Percentiles rank a stretch among this genome's conserved stretches.
Evolutionary conservation across 306 rosid genomes (phyloP).

Genomic region (Crotalaria pallida): DNA sequence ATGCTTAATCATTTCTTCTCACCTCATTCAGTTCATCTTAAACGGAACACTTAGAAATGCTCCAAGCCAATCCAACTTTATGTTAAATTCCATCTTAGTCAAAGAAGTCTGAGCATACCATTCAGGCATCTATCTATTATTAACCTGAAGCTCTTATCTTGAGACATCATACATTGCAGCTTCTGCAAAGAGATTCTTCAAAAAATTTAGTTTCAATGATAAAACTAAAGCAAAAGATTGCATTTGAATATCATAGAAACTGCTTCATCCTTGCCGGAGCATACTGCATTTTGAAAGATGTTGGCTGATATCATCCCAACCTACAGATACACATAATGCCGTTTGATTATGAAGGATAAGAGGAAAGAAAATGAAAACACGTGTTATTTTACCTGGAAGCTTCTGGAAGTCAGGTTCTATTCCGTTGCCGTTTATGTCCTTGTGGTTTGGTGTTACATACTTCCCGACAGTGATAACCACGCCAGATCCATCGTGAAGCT

Average conservation of each 20-base stretch:
- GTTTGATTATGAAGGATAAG: neutral
- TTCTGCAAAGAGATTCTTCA: slow-evolving; percentile 15
- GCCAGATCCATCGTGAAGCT: slow-evolving; percentile 90
- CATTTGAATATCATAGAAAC: slow-evolving; percentile 18
- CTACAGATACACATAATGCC: slow-evolving; percentile 36
- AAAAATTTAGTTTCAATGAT: neutral
- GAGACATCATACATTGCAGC: slow-evolving; percentile 6
- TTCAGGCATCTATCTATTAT: slow-evolving; percentile 15
- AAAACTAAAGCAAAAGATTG: slow-evolving; percentile 11
- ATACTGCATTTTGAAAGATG: slow-evolving; percentile 58
- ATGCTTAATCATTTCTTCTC: slow-evolving; percentile 17
- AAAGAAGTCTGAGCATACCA: slow-evolving; percentile 1
- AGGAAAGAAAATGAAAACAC: neutral
- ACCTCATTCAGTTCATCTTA: neutral
- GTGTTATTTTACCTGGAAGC: slow-evolving; percentile 57
- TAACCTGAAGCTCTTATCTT: neutral
- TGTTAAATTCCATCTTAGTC: slow-evolving; percentile 2
- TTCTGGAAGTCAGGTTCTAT: slow-evolving; percentile 83
- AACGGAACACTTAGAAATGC: neutral
- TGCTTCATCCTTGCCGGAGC: slow-evolving; percentile 46
- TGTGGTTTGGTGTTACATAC: slow-evolving; percentile 85
- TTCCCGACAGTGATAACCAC: slow-evolving; percentile 93
- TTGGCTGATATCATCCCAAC: slow-evolving; percentile 61
- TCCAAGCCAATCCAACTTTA: neutral
- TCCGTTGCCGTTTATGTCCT: slow-evolving; percentile 90